Evolutionary conservation across 2,329 filamentous ascomycete species (phyloP).

Genomic region (Eutypella sp.): DNA sequence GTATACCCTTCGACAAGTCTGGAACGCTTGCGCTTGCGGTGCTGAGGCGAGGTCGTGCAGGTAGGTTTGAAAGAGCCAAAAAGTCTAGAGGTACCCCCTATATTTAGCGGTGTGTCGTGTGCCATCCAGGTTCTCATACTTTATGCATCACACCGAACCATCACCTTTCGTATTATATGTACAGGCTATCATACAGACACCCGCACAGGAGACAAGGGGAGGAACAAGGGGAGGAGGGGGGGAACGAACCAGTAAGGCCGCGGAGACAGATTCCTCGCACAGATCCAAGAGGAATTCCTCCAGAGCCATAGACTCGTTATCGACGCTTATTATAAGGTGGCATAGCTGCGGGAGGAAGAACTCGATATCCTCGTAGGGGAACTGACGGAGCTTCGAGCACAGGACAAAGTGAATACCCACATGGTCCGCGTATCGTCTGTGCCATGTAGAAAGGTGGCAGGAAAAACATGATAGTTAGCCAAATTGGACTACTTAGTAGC

Average conservation of each 20-base stretch:
- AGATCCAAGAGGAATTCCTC: constrained; percentile 84
- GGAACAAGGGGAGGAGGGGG: constrained; percentile 4
- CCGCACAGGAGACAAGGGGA: not conserved
- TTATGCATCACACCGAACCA: no score
- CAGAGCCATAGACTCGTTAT: constrained; percentile 87
- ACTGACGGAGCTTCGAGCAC: constrained; percentile 82
- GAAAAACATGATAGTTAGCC: constrained; percentile 1
- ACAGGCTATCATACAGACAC: not conserved
- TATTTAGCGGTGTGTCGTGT: constrained; percentile 13
- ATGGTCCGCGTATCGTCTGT: constrained; percentile 81
- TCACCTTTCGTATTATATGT: not conserved
- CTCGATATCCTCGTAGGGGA: constrained; percentile 86
- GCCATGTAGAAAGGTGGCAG: not conserved
- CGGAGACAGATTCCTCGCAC: constrained; percentile 83
- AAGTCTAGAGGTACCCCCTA: constrained; percentile 58
- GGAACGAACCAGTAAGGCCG: constrained; percentile 67
- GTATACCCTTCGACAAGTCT: constrained; percentile 77
- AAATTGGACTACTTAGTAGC: no score
- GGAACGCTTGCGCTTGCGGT: constrained; percentile 71
- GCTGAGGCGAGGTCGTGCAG: constrained; percentile 73
- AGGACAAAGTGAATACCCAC: constrained; percentile 87
- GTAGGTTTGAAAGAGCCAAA: constrained; percentile 87
- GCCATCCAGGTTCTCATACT: not conserved
- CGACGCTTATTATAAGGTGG: constrained; percentile 80
- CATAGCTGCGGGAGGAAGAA: constrained; percentile 88